A percentile compares a stretch with the other conserved stretches of the same genome.
Evolutionary conservation across 306 rosid species (phyloP).

Genomic region (Medicago lupulina): DNA sequence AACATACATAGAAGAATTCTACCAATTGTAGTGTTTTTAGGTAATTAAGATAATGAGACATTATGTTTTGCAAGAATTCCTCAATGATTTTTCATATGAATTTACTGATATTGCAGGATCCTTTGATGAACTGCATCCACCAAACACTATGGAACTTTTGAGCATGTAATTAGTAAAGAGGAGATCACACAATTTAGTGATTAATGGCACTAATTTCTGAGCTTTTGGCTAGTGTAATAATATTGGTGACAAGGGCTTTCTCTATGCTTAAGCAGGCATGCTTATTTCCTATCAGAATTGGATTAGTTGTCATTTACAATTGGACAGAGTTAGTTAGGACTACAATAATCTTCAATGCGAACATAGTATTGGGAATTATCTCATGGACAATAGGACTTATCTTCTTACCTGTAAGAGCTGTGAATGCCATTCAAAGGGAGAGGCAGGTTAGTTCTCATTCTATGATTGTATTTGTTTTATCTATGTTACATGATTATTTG

Average conservation of each 20-base stretch:
- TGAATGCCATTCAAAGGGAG: constrained; percentile 65
- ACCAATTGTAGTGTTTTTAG: neutral
- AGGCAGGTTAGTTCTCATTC: constrained; percentile 61
- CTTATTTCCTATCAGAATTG: constrained; percentile 57
- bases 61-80: neutral
- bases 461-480: neutral
- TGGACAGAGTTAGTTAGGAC: constrained; percentile 65
- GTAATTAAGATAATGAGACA: neutral
- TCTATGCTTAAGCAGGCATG: constrained; percentile 49
- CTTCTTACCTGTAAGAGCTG: constrained; percentile 63
- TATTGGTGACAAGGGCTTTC: constrained; percentile 59
- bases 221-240: constrained; percentile 44
- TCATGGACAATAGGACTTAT: constrained; percentile 64
- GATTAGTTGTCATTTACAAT: constrained; percentile 48
- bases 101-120: constrained; percentile 49
- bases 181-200: constrained; percentile 30
- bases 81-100: neutral
- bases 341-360: constrained; percentile 51
- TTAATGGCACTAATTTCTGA: constrained; percentile 64
- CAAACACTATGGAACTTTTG: constrained; percentile 35
- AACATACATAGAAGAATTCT: neutral
- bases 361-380: constrained; percentile 51
- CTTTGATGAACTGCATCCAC: constrained; percentile 13
- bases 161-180: constrained; percentile 44
- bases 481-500: constrained; percentile 11